A percentile compares a stretch with the other conserved stretches of the same genome.
Evolutionary conservation across 2,329 filamentous ascomycete species (phyloP).

Genomic region (Sporothrix variecibatus): DNA sequence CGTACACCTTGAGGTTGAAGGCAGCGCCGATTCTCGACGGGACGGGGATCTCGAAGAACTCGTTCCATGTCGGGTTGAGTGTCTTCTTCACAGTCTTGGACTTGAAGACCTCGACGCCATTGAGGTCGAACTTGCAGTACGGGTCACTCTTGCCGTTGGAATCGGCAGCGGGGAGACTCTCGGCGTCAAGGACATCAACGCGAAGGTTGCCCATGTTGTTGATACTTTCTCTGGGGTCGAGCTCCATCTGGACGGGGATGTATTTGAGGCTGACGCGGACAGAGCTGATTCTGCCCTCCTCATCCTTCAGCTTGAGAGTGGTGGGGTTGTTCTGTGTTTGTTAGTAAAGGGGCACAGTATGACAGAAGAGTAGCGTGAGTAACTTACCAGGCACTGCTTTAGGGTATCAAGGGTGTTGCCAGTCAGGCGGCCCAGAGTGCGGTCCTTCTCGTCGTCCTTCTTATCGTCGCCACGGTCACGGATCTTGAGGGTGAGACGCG

Average conservation of each 20-base stretch:
- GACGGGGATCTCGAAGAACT: constrained; percentile 84
- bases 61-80: constrained; percentile 91
- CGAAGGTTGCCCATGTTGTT: constrained; percentile 97
- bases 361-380: neutral
- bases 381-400: constrained; percentile 77
- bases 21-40: constrained; percentile 82
- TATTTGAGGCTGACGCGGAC: constrained; percentile 94
- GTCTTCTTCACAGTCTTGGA: constrained; percentile 97
- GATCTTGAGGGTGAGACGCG: constrained; percentile 83
- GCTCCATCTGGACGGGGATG: constrained; percentile 87
- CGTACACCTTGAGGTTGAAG: constrained; percentile 81
- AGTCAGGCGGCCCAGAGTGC: constrained; percentile 74
- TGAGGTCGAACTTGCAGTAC: constrained; percentile 91
- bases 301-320: constrained; percentile 74
- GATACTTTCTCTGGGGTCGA: constrained; percentile 94
- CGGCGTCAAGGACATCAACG: constrained; percentile 86
- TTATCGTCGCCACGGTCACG: constrained; percentile 73
- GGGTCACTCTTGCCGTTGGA: constrained; percentile 96
- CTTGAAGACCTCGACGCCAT: constrained; percentile 89
- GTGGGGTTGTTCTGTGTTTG: constrained; percentile 78
- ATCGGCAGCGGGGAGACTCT: constrained; percentile 88
- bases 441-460: constrained; percentile 68
- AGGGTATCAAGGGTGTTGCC: constrained; percentile 86
- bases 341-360: neutral
- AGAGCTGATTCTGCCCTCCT: constrained; percentile 73